Percentiles rank a stretch among this genome's conserved stretches.
Evolutionary conservation across 768 basidiomycete genomes (phyloP).

Genomic region (Boletus pseudo-olivaceus): DNA sequence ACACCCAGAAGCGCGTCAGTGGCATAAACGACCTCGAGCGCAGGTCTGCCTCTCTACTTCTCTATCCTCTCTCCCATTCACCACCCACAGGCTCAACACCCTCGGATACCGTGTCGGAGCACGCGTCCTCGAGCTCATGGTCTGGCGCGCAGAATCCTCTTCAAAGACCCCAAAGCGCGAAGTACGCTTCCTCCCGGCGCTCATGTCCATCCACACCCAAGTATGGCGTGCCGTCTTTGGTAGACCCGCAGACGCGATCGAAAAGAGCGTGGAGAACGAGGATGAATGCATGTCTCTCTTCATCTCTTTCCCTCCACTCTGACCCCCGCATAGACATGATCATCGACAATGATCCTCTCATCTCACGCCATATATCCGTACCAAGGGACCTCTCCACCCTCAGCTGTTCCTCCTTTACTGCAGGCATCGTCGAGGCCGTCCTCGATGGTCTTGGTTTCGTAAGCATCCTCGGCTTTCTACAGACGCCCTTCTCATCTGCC

Average conservation of each 20-base stretch:
- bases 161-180: constrained; percentile 93
- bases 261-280: constrained; percentile 93
- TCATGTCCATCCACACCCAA: constrained; percentile 93
- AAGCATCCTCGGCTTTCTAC: constrained; percentile 33
- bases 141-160: constrained; percentile 72
- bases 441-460: constrained; percentile 93
- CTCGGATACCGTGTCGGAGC: constrained; percentile 91
- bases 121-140: constrained; percentile 82
- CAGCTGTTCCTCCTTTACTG: constrained; percentile 96
- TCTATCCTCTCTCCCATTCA: not conserved
- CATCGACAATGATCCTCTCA: constrained; percentile 90
- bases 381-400: constrained; percentile 92
- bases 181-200: constrained; percentile 81
- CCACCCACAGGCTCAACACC: constrained; percentile 67
- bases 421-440: constrained; percentile 96
- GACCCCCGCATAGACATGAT: constrained; percentile 76
- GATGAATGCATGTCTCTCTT: constrained; percentile 75
- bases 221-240: constrained; percentile 95
- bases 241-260: constrained; percentile 89
- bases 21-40: constrained; percentile 95
- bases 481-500: constrained; percentile 9
- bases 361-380: constrained; percentile 90
- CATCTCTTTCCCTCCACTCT: not conserved
- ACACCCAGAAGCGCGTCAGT: constrained; percentile 91
- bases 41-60: constrained; percentile 48